Evolutionary conservation across 495 filamentous ascomycete genomes (phyloP).

Genomic region (Neurospora cerealis): DNA sequence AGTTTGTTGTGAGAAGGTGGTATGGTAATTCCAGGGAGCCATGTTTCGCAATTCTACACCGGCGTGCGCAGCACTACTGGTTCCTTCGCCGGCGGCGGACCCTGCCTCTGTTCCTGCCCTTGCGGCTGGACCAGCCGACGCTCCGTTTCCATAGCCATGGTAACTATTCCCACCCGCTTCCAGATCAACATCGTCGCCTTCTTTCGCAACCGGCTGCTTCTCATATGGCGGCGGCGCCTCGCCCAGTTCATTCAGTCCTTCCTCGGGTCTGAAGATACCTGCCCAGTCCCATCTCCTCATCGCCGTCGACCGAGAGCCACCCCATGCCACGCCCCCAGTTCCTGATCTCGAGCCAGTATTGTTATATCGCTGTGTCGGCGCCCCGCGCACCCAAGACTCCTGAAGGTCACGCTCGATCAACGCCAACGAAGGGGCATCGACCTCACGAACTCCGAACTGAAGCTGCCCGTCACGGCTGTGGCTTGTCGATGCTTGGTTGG

Average conservation of each 20-base stretch:
- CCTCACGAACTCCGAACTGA: not conserved
- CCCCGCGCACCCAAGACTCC: conserved; percentile 16
- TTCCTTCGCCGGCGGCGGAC: not conserved
- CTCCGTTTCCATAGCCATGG: not conserved
- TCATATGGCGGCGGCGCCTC: conserved; percentile 49
- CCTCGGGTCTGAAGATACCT: conserved; percentile 16
- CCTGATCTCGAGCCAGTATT: not conserved
- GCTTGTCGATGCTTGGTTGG: not conserved
- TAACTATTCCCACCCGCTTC: not conserved
- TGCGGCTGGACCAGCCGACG: not conserved
- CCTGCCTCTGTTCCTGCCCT: not conserved
- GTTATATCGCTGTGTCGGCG: not conserved
- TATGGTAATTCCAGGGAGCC: not conserved
- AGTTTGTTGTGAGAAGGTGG: not conserved
- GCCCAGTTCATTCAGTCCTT: conserved; percentile 48
- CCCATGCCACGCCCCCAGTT: not conserved
- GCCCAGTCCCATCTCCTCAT: conserved; percentile 4
- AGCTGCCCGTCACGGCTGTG: not conserved
- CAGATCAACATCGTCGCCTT: not conserved
- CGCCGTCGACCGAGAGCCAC: not conserved
- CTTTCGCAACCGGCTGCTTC: not conserved
- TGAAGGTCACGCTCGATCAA: conserved; percentile 17
- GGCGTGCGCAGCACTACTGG: not conserved
- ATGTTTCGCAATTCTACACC: not conserved
- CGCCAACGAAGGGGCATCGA: not conserved